These are phyloP conservation scores for Sugiyamaella lignohabitans DNA, from an alignment of 805 yeast genomes.

Conservation along the genomic window DNA sequence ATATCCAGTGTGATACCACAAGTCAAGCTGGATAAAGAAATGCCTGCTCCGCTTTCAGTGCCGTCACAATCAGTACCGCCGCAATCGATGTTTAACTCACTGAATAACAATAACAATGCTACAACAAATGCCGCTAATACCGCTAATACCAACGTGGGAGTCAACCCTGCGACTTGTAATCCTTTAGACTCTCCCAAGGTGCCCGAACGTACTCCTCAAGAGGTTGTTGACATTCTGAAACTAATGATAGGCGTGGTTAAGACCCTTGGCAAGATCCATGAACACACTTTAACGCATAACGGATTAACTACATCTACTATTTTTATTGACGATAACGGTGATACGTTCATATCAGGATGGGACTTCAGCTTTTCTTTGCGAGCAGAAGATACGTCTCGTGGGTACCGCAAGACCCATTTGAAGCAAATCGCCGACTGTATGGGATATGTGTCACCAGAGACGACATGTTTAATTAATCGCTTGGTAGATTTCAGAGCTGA, in stretches of 20 bases:
- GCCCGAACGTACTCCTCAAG: slow-evolving; percentile 12
- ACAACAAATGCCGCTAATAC: background rate
- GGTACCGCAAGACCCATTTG: slow-evolving; percentile 39
- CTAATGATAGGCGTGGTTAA: slow-evolving; percentile 24
- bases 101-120: too few relatives aligned
- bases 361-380: slow-evolving; percentile 40
- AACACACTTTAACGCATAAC: slow-evolving; percentile 42
- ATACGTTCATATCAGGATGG: slow-evolving; percentile 42
- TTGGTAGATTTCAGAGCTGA: slow-evolving; percentile 44
- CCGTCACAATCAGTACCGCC: background rate
- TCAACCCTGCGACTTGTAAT: too few relatives aligned
- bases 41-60: background rate
- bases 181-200: slow-evolving; percentile 2
- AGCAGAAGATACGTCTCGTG: slow-evolving; percentile 38
- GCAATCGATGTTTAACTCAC: too few relatives aligned
- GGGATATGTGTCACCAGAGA: slow-evolving; percentile 48
- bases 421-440: slow-evolving; percentile 35
- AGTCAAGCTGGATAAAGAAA: too few relatives aligned
- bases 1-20: slow-evolving; percentile 6
- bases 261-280: slow-evolving; percentile 33
- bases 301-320: slow-evolving; percentile 39
- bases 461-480: slow-evolving; percentile 35
- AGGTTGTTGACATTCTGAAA: slow-evolving; percentile 23
- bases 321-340: slow-evolving; percentile 32
- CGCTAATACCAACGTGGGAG: background rate